These are phyloP conservation scores for Discostella stelligeroides DNA, from an alignment of 108 stramenopile genomes.

Conservation along the genomic window DNA sequence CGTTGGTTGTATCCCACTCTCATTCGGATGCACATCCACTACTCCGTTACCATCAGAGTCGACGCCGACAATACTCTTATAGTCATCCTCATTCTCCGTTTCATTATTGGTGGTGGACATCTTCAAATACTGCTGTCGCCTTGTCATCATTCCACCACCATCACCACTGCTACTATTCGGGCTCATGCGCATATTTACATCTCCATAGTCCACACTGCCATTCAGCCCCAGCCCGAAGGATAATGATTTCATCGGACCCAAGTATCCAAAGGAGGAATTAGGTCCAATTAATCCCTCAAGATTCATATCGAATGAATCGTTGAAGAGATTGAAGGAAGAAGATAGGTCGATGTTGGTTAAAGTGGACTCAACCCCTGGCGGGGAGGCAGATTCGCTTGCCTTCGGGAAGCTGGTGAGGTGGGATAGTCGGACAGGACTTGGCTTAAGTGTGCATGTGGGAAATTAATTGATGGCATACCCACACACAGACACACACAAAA, in stretches of 20 bases:
- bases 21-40: too few relatives aligned
- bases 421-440: too few relatives aligned
- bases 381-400: too few relatives aligned
- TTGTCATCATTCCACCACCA: neutral
- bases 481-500: too few relatives aligned
- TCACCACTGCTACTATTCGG: constrained; percentile 13
- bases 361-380: neutral
- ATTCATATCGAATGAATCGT: constrained; percentile 85
- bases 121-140: neutral
- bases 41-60: neutral
- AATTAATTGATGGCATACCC: too few relatives aligned
- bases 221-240: constrained; percentile 59
- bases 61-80: neutral
- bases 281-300: constrained; percentile 59
- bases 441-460: too few relatives aligned
- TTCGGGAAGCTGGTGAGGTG: too few relatives aligned
- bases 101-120: neutral
- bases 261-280: constrained; percentile 33
- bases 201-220: constrained; percentile 27
- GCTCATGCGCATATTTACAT: neutral
- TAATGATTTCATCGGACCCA: constrained; percentile 60
- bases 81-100: neutral
- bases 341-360: constrained; percentile 61
- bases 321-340: constrained; percentile 79
- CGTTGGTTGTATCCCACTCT: too few relatives aligned